Conservation (phyloP, 805 yeast genomes). For the Jamesozyma rosinii region DNA sequence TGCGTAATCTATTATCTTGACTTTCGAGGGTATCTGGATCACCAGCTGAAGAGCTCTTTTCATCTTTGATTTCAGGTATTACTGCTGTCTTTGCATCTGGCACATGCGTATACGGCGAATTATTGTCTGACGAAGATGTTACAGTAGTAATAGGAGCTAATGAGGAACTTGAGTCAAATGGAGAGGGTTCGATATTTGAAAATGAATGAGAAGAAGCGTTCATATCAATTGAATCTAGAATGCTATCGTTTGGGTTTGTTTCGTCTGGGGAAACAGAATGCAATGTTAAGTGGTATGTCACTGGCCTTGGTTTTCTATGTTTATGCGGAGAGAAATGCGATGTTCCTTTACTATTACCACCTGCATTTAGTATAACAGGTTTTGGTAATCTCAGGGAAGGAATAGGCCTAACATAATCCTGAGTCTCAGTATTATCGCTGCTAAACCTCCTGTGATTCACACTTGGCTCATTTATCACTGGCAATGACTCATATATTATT, state of each 20-base stretch:
- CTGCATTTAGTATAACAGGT: not conserved
- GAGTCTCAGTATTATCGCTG: not conserved
- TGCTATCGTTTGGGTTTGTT: not conserved
- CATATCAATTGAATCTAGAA: too few relatives aligned
- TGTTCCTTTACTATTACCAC: not conserved
- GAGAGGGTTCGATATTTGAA: not conserved
- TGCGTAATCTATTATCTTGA: not conserved
- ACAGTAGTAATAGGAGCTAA: not conserved
- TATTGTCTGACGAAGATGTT: constrained; percentile 1
- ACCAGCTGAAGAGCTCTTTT: not conserved
- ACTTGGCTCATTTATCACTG: not conserved
- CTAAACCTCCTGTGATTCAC: not conserved
- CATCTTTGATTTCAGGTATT: not conserved
- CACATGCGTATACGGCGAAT: not conserved
- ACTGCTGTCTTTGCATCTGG: not conserved
- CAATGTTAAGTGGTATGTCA: constrained; percentile 48
- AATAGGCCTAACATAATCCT: not conserved
- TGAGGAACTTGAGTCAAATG: not conserved
- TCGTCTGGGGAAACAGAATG: constrained; percentile 3
- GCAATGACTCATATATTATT: not conserved
- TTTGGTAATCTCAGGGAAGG: not conserved
- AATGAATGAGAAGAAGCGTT: not conserved
- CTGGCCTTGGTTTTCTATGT: constrained; percentile 64
- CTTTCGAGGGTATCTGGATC: too few relatives aligned
- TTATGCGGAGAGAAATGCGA: constrained; percentile 23